phyloP scores from a whole-genome alignment of 306 rosid genomes.

The Lathyrus tuberosus region DNA sequence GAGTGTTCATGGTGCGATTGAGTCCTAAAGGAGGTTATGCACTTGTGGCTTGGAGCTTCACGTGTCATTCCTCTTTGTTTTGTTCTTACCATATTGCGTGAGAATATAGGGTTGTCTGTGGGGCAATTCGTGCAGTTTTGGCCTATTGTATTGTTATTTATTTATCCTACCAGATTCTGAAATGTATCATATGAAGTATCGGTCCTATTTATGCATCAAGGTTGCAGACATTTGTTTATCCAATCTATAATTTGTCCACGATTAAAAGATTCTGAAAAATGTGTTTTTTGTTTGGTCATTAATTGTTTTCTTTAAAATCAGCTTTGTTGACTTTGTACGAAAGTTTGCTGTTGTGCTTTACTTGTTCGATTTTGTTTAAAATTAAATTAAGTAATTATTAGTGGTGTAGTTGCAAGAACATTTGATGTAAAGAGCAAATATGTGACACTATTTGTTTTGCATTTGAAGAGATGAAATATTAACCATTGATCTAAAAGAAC shows the following conservation, averaged over 20 bases:
- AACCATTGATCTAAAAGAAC: too few relatives aligned
- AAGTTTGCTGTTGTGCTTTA: too few relatives aligned
- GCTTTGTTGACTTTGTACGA: too few relatives aligned
- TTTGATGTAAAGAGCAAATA: too few relatives aligned
- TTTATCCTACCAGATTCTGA: conserved; percentile 14
- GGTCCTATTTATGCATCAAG: conserved; percentile 38
- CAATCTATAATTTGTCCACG: background rate
- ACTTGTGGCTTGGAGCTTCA: conserved; percentile 49
- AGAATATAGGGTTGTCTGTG: conserved; percentile 62
- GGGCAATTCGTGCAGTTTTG: conserved; percentile 62
- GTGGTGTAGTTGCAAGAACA: too few relatives aligned
- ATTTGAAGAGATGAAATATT: too few relatives aligned
- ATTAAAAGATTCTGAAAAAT: background rate
- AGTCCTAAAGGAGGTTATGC: conserved; percentile 48
- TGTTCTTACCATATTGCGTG: conserved; percentile 43
- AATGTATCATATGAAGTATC: conserved; percentile 46
- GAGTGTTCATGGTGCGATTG: conserved; percentile 57
- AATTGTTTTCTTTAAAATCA: too few relatives aligned
- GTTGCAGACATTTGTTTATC: conserved; percentile 36
- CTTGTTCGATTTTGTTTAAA: too few relatives aligned
- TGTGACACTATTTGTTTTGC: too few relatives aligned
- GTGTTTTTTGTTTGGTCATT: too few relatives aligned
- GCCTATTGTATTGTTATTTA: conserved; percentile 43
- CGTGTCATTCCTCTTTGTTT: conserved; percentile 25
- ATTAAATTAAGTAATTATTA: too few relatives aligned